Percentiles rank a stretch among this genome's conserved stretches.
Conservation (phyloP, 495 filamentous ascomycete species). For the Penicillium herquei region DNA sequence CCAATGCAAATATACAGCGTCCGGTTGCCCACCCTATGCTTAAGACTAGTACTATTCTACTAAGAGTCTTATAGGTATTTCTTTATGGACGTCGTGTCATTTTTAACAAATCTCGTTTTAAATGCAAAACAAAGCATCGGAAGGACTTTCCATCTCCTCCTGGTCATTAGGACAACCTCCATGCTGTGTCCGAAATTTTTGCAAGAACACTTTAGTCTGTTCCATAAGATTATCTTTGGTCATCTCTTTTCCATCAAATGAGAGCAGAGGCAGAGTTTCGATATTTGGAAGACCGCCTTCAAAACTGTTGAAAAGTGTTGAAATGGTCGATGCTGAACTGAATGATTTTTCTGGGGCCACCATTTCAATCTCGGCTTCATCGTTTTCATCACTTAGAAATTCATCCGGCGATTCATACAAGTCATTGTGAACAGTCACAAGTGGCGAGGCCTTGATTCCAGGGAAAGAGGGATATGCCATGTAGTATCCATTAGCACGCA, state of each 20-base stretch:
- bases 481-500: slow-evolving; percentile 68
- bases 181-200: slow-evolving; percentile 33
- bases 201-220: slow-evolving; percentile 28
- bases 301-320: slow-evolving; percentile 34
- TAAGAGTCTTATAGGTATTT: no score
- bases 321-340: slow-evolving; percentile 24
- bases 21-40: no score
- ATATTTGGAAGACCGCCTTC: slow-evolving; percentile 33
- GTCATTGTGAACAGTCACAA: slow-evolving; percentile 73
- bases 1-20: no score
- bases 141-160: slow-evolving; percentile 10
- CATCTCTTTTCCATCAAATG: slow-evolving; percentile 32
- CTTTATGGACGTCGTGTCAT: neutral
- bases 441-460: slow-evolving; percentile 35
- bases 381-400: slow-evolving; percentile 16
- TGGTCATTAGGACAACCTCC: slow-evolving; percentile 32
- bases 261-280: slow-evolving; percentile 33
- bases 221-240: slow-evolving; percentile 9
- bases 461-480: slow-evolving; percentile 67
- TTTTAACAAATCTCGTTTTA: neutral
- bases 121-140: slow-evolving; percentile 36
- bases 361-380: slow-evolving; percentile 5
- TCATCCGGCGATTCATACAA: slow-evolving; percentile 71
- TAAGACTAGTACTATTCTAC: no score
- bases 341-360: slow-evolving; percentile 20